These are phyloP conservation scores for Citrus glauca DNA, from an alignment of 345 rosid species.

Conservation along the genomic window DNA sequence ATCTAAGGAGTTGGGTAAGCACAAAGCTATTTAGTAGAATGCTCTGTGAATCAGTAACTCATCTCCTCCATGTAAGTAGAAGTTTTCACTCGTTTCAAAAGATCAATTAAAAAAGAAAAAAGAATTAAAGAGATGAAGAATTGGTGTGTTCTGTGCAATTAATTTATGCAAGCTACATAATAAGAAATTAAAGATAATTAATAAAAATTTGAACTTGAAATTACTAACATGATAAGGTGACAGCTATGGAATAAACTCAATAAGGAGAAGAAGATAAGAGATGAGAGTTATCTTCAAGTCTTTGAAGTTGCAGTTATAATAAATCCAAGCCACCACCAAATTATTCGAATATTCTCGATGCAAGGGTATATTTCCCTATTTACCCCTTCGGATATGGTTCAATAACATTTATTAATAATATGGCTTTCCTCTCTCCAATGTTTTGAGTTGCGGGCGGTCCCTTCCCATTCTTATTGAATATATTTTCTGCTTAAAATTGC, in stretches of 20 bases:
- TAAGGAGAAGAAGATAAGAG: not conserved
- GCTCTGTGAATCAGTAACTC: slow-evolving; percentile 13
- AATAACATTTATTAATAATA: no score
- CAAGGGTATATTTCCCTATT: not conserved
- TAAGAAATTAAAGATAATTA: no score
- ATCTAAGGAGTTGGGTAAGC: slow-evolving; percentile 18
- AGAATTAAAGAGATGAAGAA: not conserved
- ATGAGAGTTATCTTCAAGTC: not conserved
- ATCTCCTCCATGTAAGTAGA: slow-evolving; percentile 6
- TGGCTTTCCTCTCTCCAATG: no score
- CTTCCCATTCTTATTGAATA: no score
- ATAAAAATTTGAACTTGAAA: not conserved
- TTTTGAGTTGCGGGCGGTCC: no score
- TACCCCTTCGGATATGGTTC: not conserved
- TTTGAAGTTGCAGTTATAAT: not conserved
- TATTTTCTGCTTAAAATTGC: no score
- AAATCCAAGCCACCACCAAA: not conserved
- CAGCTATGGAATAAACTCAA: not conserved
- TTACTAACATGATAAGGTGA: not conserved
- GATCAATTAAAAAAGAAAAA: no score
- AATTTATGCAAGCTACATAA: no score
- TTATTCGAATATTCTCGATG: not conserved
- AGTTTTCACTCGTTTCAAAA: not conserved
- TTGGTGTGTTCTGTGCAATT: not conserved
- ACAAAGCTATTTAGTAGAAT: slow-evolving; percentile 14